These are phyloP conservation scores for Herpetomonas samuelpessoai DNA, from an alignment of 208 protist species.

Conservation along the genomic window DNA sequence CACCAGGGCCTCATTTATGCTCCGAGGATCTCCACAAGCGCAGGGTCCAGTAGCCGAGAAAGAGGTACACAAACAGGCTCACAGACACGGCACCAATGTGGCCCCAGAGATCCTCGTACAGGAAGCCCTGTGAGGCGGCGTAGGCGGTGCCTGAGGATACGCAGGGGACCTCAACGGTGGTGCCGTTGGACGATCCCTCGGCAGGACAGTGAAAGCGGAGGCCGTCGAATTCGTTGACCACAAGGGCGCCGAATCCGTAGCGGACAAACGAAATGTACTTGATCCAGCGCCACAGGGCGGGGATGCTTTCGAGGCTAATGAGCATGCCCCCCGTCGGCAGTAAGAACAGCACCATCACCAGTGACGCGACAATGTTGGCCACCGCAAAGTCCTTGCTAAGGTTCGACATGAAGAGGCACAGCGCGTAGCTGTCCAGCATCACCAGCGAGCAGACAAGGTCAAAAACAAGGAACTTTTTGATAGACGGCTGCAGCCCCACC, in stretches of 20 bases:
- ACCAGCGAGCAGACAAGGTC: conserved; percentile 32
- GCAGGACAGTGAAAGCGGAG: conserved; percentile 35
- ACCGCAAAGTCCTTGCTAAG: conserved; percentile 50
- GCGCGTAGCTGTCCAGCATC: conserved; percentile 59
- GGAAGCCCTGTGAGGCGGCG: conserved; percentile 42
- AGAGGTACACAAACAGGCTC: conserved; percentile 38
- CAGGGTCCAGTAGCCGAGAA: conserved; percentile 51
- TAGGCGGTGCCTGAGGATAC: conserved; percentile 40
- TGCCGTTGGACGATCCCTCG: background rate
- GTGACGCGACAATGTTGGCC: conserved; percentile 51
- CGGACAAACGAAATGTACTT: conserved; percentile 74
- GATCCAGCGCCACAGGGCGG: conserved; percentile 66
- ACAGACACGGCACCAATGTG: conserved; percentile 18
- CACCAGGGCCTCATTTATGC: conserved; percentile 13
- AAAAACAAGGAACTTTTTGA: conserved; percentile 46
- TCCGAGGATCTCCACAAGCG: conserved; percentile 23
- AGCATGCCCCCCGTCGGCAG: conserved; percentile 65
- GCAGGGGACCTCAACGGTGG: conserved; percentile 17
- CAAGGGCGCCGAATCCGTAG: conserved; percentile 51
- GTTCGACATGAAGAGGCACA: conserved; percentile 67
- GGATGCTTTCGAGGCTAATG: conserved; percentile 50
- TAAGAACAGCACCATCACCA: conserved; percentile 62
- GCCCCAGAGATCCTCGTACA: conserved; percentile 17
- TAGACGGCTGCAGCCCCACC: conserved; percentile 43
- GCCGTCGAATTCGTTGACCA: conserved; percentile 75